Base-by-base conservation (phyloP, 176 grass and related monocot species). In the Alopecurus myosuroides region DNA sequence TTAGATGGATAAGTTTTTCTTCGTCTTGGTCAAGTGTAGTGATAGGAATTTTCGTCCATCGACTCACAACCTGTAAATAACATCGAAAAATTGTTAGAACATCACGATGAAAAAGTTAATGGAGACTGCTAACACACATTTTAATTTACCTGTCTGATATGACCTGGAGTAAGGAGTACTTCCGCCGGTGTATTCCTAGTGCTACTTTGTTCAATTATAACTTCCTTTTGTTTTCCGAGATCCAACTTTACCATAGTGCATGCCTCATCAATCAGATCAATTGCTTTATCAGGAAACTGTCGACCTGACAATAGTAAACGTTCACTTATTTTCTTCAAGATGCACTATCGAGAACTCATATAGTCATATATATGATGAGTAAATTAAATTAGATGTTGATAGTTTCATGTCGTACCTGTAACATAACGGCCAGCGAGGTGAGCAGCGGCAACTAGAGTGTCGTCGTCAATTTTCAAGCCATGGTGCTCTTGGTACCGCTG, bases 21-120 rank as follows among this genome's bases (percentile, higher is more conserved):
- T 61, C 84, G 17, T 80, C 29, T 15, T 51, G 62, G 0, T 10
- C 66, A 9, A 90, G 52, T 18, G 7, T 45, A 2, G 33, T n/a
- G 11, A 90, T 74, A 15, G 89, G 89, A 72, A 90, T 90, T 30
- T 85, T 80, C 33, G 89, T 87, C 70, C 79, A 82, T 29, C n/a
- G n/a, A 1, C 60, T 82, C 65, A 77, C 52, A 34, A 77, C 55
- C 55, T 61, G 30, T 18, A 85, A 49, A 13, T 35, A 74, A 37
- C 13, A 3, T 34, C 13, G 14, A 0, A 84, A 58, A 7, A 30
- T 51, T 18, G 28, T 37, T 61, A 25, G 50, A 10, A 36, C 19
- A 31, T 11, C 22, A 58, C 35, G 22, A 18, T 60, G 53, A 13
- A 78, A 78, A n/a, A n/a, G n/a, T n/a, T 4, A 37, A 4, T 56